Percentiles rank a stretch among this genome's conserved stretches.
phyloP scores from a whole-genome alignment of 495 filamentous ascomycete genomes.

The Cetradonia linearis region DNA sequence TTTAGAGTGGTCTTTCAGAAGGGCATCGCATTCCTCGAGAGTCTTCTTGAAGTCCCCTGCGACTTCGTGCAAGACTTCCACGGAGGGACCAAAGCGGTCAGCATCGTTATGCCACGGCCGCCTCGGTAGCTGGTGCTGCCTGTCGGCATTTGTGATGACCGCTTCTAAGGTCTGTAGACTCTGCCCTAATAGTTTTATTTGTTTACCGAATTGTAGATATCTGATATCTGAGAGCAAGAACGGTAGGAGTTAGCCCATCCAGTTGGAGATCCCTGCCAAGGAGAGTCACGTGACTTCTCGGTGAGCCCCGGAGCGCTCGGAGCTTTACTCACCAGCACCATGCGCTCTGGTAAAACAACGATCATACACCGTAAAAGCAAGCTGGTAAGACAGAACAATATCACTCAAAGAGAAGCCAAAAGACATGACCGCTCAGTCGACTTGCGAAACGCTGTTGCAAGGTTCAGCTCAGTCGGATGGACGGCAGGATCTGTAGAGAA shows the following conservation, averaged over 20 bases:
- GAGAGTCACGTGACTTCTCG: not conserved
- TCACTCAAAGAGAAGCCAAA: conserved; percentile 19
- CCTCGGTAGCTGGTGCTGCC: conserved; percentile 12
- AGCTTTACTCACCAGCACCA: conserved; percentile 5
- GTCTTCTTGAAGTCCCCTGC: conserved; percentile 22
- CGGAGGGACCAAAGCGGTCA: conserved; percentile 12
- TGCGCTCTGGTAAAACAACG: conserved; percentile 19
- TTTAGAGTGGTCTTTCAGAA: conserved; percentile 13
- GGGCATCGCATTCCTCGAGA: conserved; percentile 18
- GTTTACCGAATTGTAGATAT: conserved; percentile 19
- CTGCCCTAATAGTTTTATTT: conserved; percentile 17
- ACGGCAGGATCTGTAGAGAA: not conserved
- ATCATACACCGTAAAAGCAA: conserved; percentile 16
- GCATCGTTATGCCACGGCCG: conserved; percentile 18
- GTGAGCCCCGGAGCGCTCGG: not conserved
- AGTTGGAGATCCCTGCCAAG: not conserved
- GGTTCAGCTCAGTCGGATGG: not conserved
- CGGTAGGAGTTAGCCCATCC: conserved; percentile 1
- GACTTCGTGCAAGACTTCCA: conserved; percentile 16
- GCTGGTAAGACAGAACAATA: conserved; percentile 12
- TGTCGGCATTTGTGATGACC: conserved; percentile 16
- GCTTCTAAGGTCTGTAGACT: conserved; percentile 11
- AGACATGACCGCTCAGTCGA: not conserved
- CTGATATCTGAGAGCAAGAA: conserved; percentile 14
- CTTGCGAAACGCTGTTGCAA: not conserved